Percentiles rank a stretch among this genome's conserved stretches.
These are phyloP conservation scores for Tolypocladium sp. DNA, from an alignment of 2,329 filamentous ascomycete genomes.

Conservation along the genomic window DNA sequence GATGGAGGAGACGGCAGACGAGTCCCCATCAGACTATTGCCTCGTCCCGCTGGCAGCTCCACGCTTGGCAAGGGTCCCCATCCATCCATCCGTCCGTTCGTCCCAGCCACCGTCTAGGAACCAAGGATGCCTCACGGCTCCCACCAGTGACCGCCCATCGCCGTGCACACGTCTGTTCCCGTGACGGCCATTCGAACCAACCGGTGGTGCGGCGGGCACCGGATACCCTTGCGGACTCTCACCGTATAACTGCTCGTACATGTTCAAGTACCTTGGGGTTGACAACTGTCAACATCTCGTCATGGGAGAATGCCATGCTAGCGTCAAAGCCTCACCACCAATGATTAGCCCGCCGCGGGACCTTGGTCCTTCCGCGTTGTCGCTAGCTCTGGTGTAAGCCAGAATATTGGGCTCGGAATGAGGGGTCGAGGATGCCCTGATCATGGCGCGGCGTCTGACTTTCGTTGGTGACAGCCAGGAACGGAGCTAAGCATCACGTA, in stretches of 20 bases:
- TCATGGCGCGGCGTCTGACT: not conserved
- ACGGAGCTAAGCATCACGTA: not conserved
- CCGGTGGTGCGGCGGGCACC: too few relatives aligned
- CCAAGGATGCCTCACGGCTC: too few relatives aligned
- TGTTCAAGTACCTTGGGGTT: too few relatives aligned
- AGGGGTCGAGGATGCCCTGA: not conserved
- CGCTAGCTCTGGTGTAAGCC: too few relatives aligned
- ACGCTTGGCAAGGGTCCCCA: not conserved
- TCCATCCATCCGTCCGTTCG: too few relatives aligned
- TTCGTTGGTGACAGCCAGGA: not conserved
- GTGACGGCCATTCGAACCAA: not conserved
- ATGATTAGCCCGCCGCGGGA: too few relatives aligned
- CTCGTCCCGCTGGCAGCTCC: not conserved
- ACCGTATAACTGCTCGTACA: too few relatives aligned
- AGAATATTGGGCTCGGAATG: not conserved
- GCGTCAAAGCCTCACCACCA: too few relatives aligned
- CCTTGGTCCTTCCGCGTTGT: too few relatives aligned
- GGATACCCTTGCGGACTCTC: not conserved
- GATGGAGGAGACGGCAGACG: not conserved
- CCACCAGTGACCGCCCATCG: not conserved
- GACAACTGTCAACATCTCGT: too few relatives aligned
- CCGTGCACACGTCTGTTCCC: not conserved
- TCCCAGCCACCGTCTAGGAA: too few relatives aligned
- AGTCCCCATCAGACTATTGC: not conserved
- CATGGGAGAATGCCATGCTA: too few relatives aligned